Percentiles rank a stretch among this genome's conserved stretches.
Evolutionary conservation across 2,329 filamentous ascomycete genomes (phyloP).

Genomic region (Clonostachys solani): DNA sequence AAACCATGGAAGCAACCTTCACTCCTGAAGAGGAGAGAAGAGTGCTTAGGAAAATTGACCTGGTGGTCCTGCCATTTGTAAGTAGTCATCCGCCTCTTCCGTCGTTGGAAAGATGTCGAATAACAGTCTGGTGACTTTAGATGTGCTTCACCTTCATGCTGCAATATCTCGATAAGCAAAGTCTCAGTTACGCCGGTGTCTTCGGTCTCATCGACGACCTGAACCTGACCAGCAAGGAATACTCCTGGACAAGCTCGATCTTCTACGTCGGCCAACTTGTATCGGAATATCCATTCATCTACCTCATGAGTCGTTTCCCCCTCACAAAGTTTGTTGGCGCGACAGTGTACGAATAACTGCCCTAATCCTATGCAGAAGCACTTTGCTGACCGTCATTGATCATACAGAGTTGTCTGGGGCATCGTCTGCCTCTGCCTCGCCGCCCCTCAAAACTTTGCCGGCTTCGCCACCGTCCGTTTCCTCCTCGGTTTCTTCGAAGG

Average conservation of each 20-base stretch:
- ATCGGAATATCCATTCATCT: constrained; percentile 44
- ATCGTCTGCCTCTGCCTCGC: constrained; percentile 3
- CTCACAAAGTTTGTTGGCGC: constrained; percentile 44
- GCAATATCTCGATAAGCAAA: constrained; percentile 43
- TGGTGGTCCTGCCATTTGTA: constrained; percentile 21
- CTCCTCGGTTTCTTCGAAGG: constrained; percentile 21
- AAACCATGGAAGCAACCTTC: background rate
- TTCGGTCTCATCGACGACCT: constrained; percentile 41
- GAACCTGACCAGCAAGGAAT: constrained; percentile 35
- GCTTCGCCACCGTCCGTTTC: constrained; percentile 15
- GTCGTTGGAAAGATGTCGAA: background rate
- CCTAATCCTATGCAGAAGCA: background rate
- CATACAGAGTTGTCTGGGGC: constrained; percentile 2
- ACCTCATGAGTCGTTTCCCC: constrained; percentile 42
- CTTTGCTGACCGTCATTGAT: background rate
- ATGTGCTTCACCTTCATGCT: constrained; percentile 36
- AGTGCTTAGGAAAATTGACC: constrained; percentile 24
- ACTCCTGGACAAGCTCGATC: constrained; percentile 41
- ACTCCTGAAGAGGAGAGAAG: constrained; percentile 20
- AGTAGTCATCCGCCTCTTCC: background rate
- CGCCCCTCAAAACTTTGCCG: constrained; percentile 10
- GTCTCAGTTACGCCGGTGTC: constrained; percentile 40
- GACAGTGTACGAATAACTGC: constrained; percentile 28
- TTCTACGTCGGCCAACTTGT: constrained; percentile 41
- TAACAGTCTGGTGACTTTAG: background rate